Conservation (phyloP, 148 eudicot species). For the Persicaria tinctoria region DNA sequence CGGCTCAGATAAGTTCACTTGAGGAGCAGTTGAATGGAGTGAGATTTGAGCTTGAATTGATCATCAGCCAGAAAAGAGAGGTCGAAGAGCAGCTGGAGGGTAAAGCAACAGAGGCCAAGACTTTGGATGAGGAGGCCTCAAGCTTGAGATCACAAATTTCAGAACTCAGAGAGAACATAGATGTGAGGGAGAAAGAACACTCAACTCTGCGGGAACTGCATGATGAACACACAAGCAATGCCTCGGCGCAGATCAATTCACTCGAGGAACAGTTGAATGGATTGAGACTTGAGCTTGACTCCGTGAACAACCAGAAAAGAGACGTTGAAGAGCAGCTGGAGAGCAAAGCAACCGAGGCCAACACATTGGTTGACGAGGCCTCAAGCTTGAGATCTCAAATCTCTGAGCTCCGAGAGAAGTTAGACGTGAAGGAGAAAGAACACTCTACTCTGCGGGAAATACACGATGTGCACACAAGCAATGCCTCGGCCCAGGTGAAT, state of each 20-base stretch:
- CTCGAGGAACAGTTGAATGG: neutral
- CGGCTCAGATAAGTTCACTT: neutral
- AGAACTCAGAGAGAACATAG: neutral
- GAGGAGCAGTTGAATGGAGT: too few species aligned
- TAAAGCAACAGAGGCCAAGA: neutral
- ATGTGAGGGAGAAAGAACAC: neutral
- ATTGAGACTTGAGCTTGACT: neutral
- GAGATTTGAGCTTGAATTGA: too few species aligned
- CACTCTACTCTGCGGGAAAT: conserved; percentile 3
- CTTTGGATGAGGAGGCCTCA: neutral
- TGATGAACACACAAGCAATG: conserved; percentile 8
- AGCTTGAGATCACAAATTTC: neutral
- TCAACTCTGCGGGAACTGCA: neutral
- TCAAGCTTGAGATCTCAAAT: neutral
- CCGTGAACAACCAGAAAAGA: neutral
- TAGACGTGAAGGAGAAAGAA: neutral
- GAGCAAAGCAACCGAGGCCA: neutral
- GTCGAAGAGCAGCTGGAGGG: conserved; percentile 25
- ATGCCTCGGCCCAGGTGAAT: conserved; percentile 23
- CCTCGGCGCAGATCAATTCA: neutral
- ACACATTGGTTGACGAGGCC: neutral
- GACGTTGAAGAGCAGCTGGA: neutral
- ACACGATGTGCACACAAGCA: conserved; percentile 20
- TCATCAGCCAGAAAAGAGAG: neutral
- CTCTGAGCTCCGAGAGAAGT: neutral